A percentile compares a stretch with the other conserved stretches of the same genome.
phyloP scores from a whole-genome alignment of 192 early-diverging fungal species.

The Rhizoclosmatium globosum region DNA sequence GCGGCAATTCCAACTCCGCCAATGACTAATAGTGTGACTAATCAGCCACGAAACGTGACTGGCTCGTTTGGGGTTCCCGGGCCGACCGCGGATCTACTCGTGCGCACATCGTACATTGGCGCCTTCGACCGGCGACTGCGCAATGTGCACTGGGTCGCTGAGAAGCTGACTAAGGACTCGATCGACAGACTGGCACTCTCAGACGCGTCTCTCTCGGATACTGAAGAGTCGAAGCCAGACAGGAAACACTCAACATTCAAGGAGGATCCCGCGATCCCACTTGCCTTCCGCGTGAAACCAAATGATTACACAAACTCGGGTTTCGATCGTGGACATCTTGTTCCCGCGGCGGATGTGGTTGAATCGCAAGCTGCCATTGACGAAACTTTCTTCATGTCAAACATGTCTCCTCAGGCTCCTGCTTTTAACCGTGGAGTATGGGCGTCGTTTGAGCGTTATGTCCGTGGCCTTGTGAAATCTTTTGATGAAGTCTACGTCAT shows the following conservation, averaged over 20 bases:
- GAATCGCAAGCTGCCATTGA: slow-evolving; percentile 76
- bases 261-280: slow-evolving; percentile 79
- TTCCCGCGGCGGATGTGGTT: slow-evolving; percentile 87
- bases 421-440: slow-evolving; percentile 96
- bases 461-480: slow-evolving; percentile 68
- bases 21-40: no score
- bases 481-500: slow-evolving; percentile 89
- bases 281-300: slow-evolving; percentile 76
- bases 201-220: not conserved
- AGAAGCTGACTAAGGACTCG: slow-evolving; percentile 31
- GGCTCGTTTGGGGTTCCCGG: slow-evolving; percentile 24
- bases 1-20: not conserved
- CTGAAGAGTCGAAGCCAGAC: slow-evolving; percentile 41
- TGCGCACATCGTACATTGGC: slow-evolving; percentile 14
- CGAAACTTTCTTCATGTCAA: slow-evolving; percentile 80
- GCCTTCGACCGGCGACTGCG: slow-evolving; percentile 23
- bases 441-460: slow-evolving; percentile 87
- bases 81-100: slow-evolving; percentile 6
- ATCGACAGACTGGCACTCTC: not conserved
- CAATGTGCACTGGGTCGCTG: slow-evolving; percentile 38
- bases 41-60: not conserved
- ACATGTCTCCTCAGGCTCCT: slow-evolving; percentile 46
- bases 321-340: slow-evolving; percentile 94
- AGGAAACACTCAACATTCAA: slow-evolving; percentile 78
- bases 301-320: slow-evolving; percentile 82